Evolutionary conservation across 148 eudicot species (phyloP), one percentile per base, ranked within the genome.

Genomic region (Cornus florida): DNA sequence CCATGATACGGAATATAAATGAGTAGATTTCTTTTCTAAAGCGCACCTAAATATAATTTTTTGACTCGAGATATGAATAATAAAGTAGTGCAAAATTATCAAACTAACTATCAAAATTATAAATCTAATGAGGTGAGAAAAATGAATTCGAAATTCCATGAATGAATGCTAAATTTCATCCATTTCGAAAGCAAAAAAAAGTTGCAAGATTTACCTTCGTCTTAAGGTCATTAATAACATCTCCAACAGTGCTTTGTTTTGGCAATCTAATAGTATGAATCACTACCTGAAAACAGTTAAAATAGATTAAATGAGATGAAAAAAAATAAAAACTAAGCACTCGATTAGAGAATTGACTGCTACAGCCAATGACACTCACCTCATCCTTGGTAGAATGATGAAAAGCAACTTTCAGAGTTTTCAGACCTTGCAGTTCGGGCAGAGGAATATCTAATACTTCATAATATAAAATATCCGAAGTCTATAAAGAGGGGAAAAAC

Each of bases 381-480:
- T 96, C 99, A 76, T 92, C 97, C 83, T 91, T 92, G 46, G 92
- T 86, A n/a, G 94, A 91, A 85, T 86, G 90, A 84, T 96, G 92
- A 75, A 89, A 93, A 69, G 93, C 97, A 75, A 96, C 90, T 88
- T 92, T 96, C 56, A 96, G 86, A 62, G 89, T 93, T 80, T 96
- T 96, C 38, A 96, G 86, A 64, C 99, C 89, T 86, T 96, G 97
- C 62, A 93, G 76, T 81, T 96, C 95, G 68, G 99, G 99, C 75
- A 96, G 86, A 72, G 99, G 99, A 72, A 96, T 92, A 83, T 96
- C 98, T 75, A 96, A 81, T 71, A 93, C 93, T 86, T 96, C 99
- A 84, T 96, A 96, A 75, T 96, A 93, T 83, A 96, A 83, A 77
- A 96, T 91, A 87, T 96, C 99, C 31, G 99, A 88, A 31, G 87